Base-by-base conservation (phyloP, 129 eudicot genomes). In the Logfia minima region DNA sequence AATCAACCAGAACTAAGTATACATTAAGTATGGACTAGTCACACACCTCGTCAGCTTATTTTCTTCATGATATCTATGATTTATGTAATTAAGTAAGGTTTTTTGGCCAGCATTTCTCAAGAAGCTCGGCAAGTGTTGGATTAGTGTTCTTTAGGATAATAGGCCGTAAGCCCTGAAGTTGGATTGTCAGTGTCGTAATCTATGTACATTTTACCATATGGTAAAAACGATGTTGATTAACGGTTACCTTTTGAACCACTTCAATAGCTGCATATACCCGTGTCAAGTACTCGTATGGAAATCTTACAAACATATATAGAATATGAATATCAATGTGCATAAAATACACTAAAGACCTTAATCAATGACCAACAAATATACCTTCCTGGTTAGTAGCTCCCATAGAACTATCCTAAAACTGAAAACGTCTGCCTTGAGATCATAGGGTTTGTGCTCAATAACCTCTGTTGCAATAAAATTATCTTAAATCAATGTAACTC, bases 331-430 rank as follows among this genome's bases (percentile, higher is more conserved):
- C 2, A 58, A 74, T 23, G 16, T 26, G 70, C 23, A 28, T 1
- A 37, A 53, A 53, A 31, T 51, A 71, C 18, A 71, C 34, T 24
- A n/a, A 77, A 19, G 63, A 21, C 56, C 55, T 45, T 7, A 10
- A 13, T 35, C 51, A 37, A 53, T 11, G 34, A 24, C 22, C 35
- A 48, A 56, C 8, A 66, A 60, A 64, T 8, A 59, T 87, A 93
- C 97, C 97, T 90, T 93, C 78, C 96, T 97, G 0, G 98, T 89
- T 71, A 91, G 84, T 80, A 93, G 83, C 87, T 93, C 98, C 97
- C 98, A 93, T 76, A 93, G 80, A 59, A 91, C 96, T 59, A 88
- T 67, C 75, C 90, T 97, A 23, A 91, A 93, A 80, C 97, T 93
- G 70, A 93, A 93, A 71, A 93, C 88, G 58, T 93, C 98, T 5